Evolutionary conservation across 176 grass and related monocot species (phyloP).

Genomic region (Eremochloa ophiuroides): DNA sequence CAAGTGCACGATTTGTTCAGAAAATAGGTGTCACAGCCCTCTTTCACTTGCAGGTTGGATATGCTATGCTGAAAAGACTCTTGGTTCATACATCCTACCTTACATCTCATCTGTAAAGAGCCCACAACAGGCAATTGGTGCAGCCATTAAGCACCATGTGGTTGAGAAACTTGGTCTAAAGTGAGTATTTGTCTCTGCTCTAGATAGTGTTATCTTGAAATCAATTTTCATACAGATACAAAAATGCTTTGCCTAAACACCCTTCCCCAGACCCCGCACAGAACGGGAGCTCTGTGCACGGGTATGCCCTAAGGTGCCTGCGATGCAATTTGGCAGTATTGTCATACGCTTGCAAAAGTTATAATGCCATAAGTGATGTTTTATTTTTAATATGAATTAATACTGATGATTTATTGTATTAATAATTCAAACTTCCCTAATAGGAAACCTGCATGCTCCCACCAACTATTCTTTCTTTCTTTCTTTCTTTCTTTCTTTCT

Average conservation of each 20-base stretch:
- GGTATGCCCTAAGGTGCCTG: neutral
- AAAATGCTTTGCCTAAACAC: neutral
- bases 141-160: conserved; percentile 80
- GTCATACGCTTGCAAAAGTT: neutral
- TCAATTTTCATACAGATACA: neutral
- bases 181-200: conserved; percentile 39
- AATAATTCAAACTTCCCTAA: neutral
- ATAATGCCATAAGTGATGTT: neutral
- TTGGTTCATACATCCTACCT: conserved; percentile 93
- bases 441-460: neutral
- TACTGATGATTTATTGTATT: neutral
- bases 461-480: no score
- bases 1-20: neutral
- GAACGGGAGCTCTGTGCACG: no score
- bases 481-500: no score
- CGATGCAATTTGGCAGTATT: neutral
- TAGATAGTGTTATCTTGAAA: conserved; percentile 12
- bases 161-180: conserved; percentile 69
- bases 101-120: conserved; percentile 98
- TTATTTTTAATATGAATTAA: neutral
- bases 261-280: no score
- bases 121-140: conserved; percentile 87
- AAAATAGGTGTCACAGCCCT: neutral
- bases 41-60: conserved; percentile 71
- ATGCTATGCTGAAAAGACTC: conserved; percentile 99